phyloP scores from a whole-genome alignment of 495 filamentous ascomycete species.

The Lasiosphaeria ovina region DNA sequence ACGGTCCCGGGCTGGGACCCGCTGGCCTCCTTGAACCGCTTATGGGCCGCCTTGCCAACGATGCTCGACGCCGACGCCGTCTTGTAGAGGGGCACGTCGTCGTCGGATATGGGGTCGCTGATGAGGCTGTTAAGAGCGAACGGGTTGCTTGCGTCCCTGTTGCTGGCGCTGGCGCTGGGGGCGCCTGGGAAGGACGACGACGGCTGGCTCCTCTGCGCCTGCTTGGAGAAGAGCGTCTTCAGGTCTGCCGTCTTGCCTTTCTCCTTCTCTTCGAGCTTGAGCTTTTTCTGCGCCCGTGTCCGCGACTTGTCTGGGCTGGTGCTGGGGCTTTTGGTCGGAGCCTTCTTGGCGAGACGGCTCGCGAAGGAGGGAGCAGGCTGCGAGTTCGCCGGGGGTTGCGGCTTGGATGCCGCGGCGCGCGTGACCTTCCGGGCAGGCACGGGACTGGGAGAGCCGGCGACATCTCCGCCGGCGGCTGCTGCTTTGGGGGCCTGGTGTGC shows the following conservation, averaged over 20 bases:
- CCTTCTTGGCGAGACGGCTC: constrained; percentile 11
- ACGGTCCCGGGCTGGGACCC: constrained; percentile 7
- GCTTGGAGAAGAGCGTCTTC: constrained; percentile 51
- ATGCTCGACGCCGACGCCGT: constrained; percentile 38
- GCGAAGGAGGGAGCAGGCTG: constrained; percentile 15
- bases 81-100: constrained; percentile 43
- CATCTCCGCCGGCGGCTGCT: constrained; percentile 15
- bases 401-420: constrained; percentile 15
- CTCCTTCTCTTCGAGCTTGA: constrained; percentile 38
- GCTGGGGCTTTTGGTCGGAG: constrained; percentile 39
- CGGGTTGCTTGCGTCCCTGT: constrained; percentile 6
- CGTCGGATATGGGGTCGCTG: constrained; percentile 52
- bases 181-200: not conserved
- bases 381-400: constrained; percentile 3
- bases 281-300: constrained; percentile 32
- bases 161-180: constrained; percentile 6
- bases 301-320: constrained; percentile 49
- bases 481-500: constrained; percentile 21
- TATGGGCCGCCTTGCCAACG: constrained; percentile 45
- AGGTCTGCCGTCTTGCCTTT: constrained; percentile 49
- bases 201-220: constrained; percentile 42
- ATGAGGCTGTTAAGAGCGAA: constrained; percentile 44
- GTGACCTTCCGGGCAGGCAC: constrained; percentile 30
- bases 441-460: constrained; percentile 32
- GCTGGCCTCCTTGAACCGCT: constrained; percentile 35